Conservation (phyloP, 306 rosid genomes). For the Cicer yamashitae region DNA sequence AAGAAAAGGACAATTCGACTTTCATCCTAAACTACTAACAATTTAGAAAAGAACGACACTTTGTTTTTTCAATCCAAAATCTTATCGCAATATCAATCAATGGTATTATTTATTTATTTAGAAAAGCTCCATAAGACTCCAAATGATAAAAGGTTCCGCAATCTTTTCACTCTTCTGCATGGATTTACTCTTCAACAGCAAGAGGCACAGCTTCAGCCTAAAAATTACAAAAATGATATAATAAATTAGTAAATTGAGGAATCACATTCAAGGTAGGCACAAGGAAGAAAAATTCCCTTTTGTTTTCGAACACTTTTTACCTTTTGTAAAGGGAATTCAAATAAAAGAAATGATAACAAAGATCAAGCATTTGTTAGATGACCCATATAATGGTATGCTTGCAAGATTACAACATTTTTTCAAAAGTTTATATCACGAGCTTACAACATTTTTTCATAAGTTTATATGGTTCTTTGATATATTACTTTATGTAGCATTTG, state of each 20-base stretch:
- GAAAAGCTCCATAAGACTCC: slow-evolving; percentile 44
- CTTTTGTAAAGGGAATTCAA: background rate
- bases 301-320: background rate
- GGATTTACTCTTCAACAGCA: slow-evolving; percentile 65
- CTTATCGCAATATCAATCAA: slow-evolving; percentile 55
- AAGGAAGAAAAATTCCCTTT: background rate
- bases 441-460: too few species aligned
- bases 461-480: too few species aligned
- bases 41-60: background rate
- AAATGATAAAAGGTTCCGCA: slow-evolving; percentile 47
- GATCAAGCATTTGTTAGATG: background rate
- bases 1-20: background rate
- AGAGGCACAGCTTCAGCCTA: slow-evolving; percentile 84
- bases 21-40: background rate
- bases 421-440: too few species aligned
- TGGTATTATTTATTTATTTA: slow-evolving; percentile 40
- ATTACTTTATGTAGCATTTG: too few species aligned
- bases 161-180: slow-evolving; percentile 40
- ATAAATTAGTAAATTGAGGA: slow-evolving; percentile 8
- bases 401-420: too few species aligned
- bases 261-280: background rate
- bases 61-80: background rate
- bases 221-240: slow-evolving; percentile 9
- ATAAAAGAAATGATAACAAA: background rate
- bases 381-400: too few species aligned